Base-by-base conservation (phyloP, 169 alveolate species). In the Plasmodium malariae region DNA sequence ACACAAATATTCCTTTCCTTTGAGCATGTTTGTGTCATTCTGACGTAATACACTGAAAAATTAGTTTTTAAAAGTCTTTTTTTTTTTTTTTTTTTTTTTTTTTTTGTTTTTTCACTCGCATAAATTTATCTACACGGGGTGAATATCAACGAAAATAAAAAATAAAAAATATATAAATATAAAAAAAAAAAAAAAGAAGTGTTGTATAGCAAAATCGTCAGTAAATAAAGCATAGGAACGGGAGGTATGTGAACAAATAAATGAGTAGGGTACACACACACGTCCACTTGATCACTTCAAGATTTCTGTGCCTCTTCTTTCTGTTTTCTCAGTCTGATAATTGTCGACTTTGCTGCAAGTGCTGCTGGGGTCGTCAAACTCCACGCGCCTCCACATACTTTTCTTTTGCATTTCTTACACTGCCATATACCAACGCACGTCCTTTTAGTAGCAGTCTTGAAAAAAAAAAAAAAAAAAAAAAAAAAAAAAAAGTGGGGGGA, bases 371-470 rank as follows among this genome's bases (percentile, higher is more conserved):
- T 98, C 68, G 97, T 95, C 73, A 98, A 93, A 57, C 96, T 95
- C 99, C 99, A 98, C 40, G 99, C 99, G 21, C 99, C 99, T 24
- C 99, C 99, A 36, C 99, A 99, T 49, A 97, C 94, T 67, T 94
- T 91, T 96, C 96, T 97, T 88, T 96, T 96, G 94, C 99, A 98
- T 55, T 97, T 96, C 80, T 96, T 97, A 95, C 99, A 98, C 63
- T 96, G 96, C 99, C 99, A 98, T 93, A 98, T 97, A 54, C 99
- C 99, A 59, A 97, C 99, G 59, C 99, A 99, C 88, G 95, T 88
- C 90, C 99, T 95, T 94, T 95, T 97, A 57, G 97, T 95, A 55
- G 98, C 92, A 92, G 93, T 93, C 98, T 96, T 93, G 19, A 86
- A 36, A 5, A 87, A 2, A 51, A 6, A 34, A n/a, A 67, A 51